These are phyloP conservation scores for Canariomyces notabilis DNA, from an alignment of 2,329 filamentous ascomycete genomes.

Conservation along the genomic window DNA sequence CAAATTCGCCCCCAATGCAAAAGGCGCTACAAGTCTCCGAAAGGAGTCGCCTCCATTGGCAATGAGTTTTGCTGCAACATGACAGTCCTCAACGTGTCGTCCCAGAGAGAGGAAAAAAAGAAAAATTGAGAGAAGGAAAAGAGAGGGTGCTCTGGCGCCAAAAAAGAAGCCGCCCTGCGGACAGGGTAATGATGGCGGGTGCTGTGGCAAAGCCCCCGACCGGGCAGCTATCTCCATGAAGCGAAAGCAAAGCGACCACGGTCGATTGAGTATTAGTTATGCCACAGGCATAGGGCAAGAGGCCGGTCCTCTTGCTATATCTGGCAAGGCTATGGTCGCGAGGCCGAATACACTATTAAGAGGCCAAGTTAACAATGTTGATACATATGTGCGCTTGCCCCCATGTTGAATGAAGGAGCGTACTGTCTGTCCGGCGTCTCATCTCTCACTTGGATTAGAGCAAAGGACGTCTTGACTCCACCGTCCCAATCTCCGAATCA, in stretches of 20 bases:
- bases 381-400: background rate
- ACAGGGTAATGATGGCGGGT: background rate
- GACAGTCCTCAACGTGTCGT: background rate
- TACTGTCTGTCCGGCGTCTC: background rate
- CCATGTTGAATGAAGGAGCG: conserved; percentile 4
- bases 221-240: background rate
- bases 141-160: background rate
- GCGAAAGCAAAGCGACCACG: background rate
- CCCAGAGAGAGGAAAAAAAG: background rate
- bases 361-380: background rate
- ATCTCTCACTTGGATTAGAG: conserved; percentile 5
- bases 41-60: no score
- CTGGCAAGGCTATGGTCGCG: no score
- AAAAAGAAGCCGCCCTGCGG: no score
- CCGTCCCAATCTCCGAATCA: conserved; percentile 3
- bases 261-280: background rate
- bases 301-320: background rate
- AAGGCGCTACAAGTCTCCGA: no score
- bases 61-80: background rate
- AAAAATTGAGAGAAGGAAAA: background rate
- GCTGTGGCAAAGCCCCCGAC: background rate
- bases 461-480: conserved; percentile 13
- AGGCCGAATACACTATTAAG: background rate
- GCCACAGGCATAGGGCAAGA: background rate
- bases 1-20: background rate